Evolutionary conservation across 2,329 filamentous ascomycete genomes (phyloP), one percentile per base, ranked within the genome.

Genomic region (Nakataea oryzae): DNA sequence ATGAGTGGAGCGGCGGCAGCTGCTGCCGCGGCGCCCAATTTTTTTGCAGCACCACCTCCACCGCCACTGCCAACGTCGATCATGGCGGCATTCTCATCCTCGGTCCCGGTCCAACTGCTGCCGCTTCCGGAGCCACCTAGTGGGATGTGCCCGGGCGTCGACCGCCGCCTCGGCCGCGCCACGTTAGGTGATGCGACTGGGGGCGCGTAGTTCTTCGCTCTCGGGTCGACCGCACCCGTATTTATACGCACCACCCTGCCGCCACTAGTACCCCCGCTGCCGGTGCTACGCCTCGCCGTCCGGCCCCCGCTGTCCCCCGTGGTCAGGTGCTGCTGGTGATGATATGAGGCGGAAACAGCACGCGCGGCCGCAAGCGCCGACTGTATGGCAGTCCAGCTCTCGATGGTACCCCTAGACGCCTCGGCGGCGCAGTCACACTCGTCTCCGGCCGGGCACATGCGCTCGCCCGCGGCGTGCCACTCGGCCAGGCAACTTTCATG

Each of bases 401-500:
- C 85, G 11, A 87, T 79, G 54, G 84, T 76, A 1, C 83, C 84
- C 58, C 75, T 78, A 62, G 75, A 76, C 1, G 85, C 84, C 65
- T 86, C 81, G 17, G 81, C 76, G 0, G 81, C 76, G 66, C 86
- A 88, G 63, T 82, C 76, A 68, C 86, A 88, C 69, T 87, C 86
- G 67, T 87, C 86, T 1, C 85, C 85, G 0, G 83, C 85, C 0
- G 85, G 83, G 62, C 86, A 88, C 58, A 79, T 72, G 1, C 74
- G 79, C 70, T 85, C 82, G 27, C 81, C 81, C 7, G 78, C 77
- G 8, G 75, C 78, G 66, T 85, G 81, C 83, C 84, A 86, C 67
- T 84, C 81, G 2, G 77, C 78, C 21, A 85, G 75, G 65, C 86
- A 88, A 11, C 74, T 71, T 57, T 85, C 80, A 70, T 88, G 86